Conservation (phyloP, 345 rosid genomes). For the Gossypium ekmanianum region DNA sequence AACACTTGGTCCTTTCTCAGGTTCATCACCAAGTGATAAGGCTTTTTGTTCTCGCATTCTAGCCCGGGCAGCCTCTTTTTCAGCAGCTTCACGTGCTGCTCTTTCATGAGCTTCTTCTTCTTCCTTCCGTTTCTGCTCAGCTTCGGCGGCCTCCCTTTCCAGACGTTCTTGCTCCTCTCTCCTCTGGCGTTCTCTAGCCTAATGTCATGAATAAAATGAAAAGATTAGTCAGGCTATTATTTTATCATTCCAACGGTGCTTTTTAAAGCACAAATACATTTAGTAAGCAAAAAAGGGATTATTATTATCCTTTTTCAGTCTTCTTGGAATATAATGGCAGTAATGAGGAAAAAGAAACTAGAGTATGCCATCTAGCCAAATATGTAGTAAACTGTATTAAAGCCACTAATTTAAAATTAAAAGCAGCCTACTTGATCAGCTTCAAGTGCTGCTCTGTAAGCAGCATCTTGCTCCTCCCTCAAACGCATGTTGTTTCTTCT, state of each 20-base stretch:
- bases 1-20: slow-evolving; percentile 81
- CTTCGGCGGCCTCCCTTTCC: slow-evolving; percentile 89
- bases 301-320: not conserved
- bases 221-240: not conserved
- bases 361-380: not conserved
- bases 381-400: not conserved
- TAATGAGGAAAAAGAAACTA: not conserved
- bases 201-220: not conserved
- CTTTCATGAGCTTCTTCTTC: slow-evolving; percentile 86
- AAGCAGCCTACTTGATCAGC: slow-evolving; percentile 77
- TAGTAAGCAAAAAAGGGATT: not conserved
- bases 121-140: slow-evolving; percentile 76
- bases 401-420: not conserved
- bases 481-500: slow-evolving; percentile 73
- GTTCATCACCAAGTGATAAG: slow-evolving; percentile 73
- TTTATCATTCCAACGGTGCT: not conserved
- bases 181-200: slow-evolving; percentile 86
- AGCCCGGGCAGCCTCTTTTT: slow-evolving; percentile 71
- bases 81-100: slow-evolving; percentile 79
- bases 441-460: slow-evolving; percentile 94
- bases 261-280: not conserved
- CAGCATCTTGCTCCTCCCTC: slow-evolving; percentile 98
- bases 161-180: slow-evolving; percentile 80
- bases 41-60: slow-evolving; percentile 85
- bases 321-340: not conserved